Evolutionary conservation across 805 yeast species (phyloP).

Genomic region (Candida piceae): DNA sequence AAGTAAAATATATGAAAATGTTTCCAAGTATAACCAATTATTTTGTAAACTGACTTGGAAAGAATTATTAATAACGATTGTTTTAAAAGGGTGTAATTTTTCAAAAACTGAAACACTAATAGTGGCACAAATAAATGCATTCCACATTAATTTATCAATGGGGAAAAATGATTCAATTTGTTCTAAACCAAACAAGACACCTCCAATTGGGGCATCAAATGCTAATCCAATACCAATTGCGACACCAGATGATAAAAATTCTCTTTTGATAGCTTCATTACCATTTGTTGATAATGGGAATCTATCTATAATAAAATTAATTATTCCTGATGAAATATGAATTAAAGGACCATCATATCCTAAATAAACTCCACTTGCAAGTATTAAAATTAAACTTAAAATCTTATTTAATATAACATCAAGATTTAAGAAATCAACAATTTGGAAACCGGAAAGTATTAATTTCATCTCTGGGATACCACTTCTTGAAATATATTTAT

Average conservation of each 20-base stretch:
- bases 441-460: conserved; percentile 59
- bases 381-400: conserved; percentile 55
- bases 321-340: conserved; percentile 65
- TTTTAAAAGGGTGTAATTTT: conserved; percentile 44
- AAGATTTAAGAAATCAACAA: conserved; percentile 47
- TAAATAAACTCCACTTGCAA: conserved; percentile 74
- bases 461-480: conserved; percentile 76
- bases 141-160: conserved; percentile 71
- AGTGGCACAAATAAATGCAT: conserved; percentile 75
- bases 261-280: conserved; percentile 59
- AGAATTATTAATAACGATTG: conserved; percentile 36
- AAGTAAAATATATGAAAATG: conserved; percentile 63
- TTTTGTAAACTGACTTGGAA: conserved; percentile 65
- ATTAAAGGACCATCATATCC: conserved; percentile 88
- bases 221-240: conserved; percentile 86
- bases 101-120: conserved; percentile 60
- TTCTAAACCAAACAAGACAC: conserved; percentile 74
- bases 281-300: conserved; percentile 23
- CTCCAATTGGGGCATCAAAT: conserved; percentile 84
- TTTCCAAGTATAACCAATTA: conserved; percentile 67
- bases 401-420: conserved; percentile 51
- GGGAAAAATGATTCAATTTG: conserved; percentile 59
- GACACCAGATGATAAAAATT: conserved; percentile 65
- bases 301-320: conserved; percentile 33
- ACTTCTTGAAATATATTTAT: conserved; percentile 41